Percentiles rank a stretch among this genome's conserved stretches.
These are phyloP conservation scores for Guadua angustifolia DNA, from an alignment of 176 grass and related monocot genomes.

Conservation along the genomic window DNA sequence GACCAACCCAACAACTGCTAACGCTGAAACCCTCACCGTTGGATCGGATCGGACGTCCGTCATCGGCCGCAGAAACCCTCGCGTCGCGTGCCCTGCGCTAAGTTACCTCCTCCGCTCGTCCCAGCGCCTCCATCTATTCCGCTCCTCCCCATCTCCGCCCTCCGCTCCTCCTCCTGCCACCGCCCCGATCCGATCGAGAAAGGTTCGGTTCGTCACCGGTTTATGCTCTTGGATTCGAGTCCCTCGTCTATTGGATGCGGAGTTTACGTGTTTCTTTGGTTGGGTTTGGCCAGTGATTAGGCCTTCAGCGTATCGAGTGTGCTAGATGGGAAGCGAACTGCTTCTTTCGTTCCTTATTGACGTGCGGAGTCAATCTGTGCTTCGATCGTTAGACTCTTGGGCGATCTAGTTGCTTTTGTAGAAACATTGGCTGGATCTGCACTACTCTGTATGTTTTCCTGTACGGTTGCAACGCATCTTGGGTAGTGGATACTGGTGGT, in stretches of 20 bases:
- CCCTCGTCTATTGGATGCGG: not conserved
- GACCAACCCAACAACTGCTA: not conserved
- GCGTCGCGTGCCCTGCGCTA: not conserved
- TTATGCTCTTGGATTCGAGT: too few species aligned
- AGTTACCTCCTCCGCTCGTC: not conserved
- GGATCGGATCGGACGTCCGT: not conserved
- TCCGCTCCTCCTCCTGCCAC: not conserved
- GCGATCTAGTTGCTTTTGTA: not conserved
- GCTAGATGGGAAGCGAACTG: not conserved
- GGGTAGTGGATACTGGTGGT: not conserved
- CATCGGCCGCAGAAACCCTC: conserved; percentile 2
- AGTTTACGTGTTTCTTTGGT: not conserved
- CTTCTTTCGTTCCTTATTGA: not conserved
- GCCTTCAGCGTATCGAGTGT: not conserved
- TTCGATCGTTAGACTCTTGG: not conserved
- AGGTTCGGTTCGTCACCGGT: not conserved
- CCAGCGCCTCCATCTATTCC: not conserved
- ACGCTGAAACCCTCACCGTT: not conserved
- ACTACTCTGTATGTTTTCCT: not conserved
- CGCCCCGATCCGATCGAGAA: not conserved
- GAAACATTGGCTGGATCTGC: not conserved
- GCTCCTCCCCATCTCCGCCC: not conserved
- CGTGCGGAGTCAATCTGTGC: too few species aligned
- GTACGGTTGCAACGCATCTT: too few species aligned
- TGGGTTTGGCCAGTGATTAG: not conserved